Evolutionary conservation across 805 yeast genomes (phyloP), one percentile per base, ranked within the genome.

Genomic region (Yarrowia keelungensis): DNA sequence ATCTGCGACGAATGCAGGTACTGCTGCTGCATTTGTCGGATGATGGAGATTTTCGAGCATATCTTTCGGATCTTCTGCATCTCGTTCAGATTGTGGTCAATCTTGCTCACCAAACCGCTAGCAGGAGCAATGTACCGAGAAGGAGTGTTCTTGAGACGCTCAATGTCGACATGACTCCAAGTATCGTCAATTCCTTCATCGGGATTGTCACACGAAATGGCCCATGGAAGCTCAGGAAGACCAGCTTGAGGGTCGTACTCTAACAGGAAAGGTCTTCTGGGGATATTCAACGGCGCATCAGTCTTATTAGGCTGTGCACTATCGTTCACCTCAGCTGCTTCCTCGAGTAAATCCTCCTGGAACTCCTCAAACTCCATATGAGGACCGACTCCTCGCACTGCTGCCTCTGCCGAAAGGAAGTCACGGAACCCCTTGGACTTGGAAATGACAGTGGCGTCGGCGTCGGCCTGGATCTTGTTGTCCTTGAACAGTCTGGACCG

Each of bases 161-260:
- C 71, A 8, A 71, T 53, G 38, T 74, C 74, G 3, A 67, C 76
- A 3, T 74, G 72, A 16, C 80, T 72, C 69, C 82, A 77, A 14
- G 79, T 67, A 9, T 77, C 75, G 47, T 83, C 79, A 72, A 87
- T 89, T 49, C 80, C 76, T 16, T 75, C 74, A 15, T 85, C 86
- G 15, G 81, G 69, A 62, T 81, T 74, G 45, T 83, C 85, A 14
- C 83, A 81, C 68, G 82, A 84, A 26, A 73, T 58, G 11, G 69
- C 68, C 69, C 71, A 71, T 5, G 76, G 78, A 1, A 90, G 74
- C 0, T 87, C 85, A 0, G 99, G 98, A 8, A 92, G 75, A 0
- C 92, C 92, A 54, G 96, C 92, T 2, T 86, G 81, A 7, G 90
- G 85, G 71, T 93, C 97, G 76, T 94, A 95, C 76, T 95, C 98